Percentiles rank a stretch among this genome's conserved stretches.
Conservation (phyloP, 2,329 filamentous ascomycete genomes). For the Colletotrichum liriopes region DNA sequence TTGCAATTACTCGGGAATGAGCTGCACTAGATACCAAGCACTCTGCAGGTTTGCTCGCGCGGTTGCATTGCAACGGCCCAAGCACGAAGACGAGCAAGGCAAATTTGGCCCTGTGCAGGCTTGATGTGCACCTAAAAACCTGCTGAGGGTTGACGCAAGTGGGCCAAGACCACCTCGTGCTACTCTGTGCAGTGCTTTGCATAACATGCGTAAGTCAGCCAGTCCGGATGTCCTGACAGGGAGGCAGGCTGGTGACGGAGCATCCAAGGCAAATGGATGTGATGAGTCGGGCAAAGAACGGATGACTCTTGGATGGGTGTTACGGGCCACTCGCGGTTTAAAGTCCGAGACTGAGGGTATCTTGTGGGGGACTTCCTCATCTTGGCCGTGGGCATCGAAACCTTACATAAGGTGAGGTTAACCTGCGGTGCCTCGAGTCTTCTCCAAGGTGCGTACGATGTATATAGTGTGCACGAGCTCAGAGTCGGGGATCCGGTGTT, state of each 20-base stretch:
- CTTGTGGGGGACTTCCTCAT: not conserved
- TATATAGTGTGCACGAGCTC: not conserved
- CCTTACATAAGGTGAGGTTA: not conserved
- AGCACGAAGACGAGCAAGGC: constrained; percentile 10
- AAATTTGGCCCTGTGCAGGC: constrained; percentile 3
- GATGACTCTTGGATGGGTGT: not conserved
- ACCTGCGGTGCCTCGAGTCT: not conserved
- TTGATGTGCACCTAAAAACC: constrained; percentile 19
- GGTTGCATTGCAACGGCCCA: not conserved
- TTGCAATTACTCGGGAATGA: not conserved
- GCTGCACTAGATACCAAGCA: not conserved
- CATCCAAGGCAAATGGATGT: constrained; percentile 1
- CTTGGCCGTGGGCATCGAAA: not conserved
- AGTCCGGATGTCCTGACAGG: not conserved
- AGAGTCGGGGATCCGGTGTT: constrained; percentile 20
- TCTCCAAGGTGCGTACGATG: not conserved
- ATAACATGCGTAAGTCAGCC: constrained; percentile 6
- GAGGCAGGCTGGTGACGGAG: not conserved
- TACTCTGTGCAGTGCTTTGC: not conserved
- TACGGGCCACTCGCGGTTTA: not conserved
- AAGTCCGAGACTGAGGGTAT: constrained; percentile 9
- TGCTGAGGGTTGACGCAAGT: constrained; percentile 21
- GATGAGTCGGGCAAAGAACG: not conserved
- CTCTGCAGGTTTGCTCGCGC: not conserved
- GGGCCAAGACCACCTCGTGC: constrained; percentile 9